A percentile compares a stretch with the other conserved stretches of the same genome.
Evolutionary conservation across 2,329 filamentous ascomycete species (phyloP).

Genomic region (Akanthomyces uredinophilus): DNA sequence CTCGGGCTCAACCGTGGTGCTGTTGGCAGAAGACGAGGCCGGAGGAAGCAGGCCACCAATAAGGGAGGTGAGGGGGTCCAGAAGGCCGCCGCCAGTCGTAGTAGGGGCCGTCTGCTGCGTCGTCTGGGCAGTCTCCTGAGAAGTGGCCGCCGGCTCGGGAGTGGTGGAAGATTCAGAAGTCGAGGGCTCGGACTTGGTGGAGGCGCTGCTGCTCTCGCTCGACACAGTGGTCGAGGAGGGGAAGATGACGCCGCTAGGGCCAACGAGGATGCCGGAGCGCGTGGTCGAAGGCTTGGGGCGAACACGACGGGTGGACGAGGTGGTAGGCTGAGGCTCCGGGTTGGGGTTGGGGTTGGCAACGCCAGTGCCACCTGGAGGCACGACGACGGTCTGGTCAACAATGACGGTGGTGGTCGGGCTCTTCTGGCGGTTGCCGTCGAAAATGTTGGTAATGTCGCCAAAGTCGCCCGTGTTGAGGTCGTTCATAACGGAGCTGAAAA

Average conservation of each 20-base stretch:
- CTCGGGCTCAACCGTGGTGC: not conserved
- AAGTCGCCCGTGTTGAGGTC: not conserved
- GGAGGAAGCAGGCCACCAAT: constrained; percentile 19
- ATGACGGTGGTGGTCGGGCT: constrained; percentile 23
- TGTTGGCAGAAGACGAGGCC: constrained; percentile 14
- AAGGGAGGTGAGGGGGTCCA: constrained; percentile 22
- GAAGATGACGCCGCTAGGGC: constrained; percentile 24
- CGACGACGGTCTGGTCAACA: constrained; percentile 9
- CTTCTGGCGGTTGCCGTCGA: constrained; percentile 17
- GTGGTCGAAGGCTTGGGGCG: constrained; percentile 13
- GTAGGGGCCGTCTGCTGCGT: constrained; percentile 15
- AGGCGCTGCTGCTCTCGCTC: not conserved
- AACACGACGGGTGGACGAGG: constrained; percentile 16
- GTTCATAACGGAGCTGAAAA: not conserved
- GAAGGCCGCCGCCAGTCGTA: constrained; percentile 15
- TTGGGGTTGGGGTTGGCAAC: constrained; percentile 16
- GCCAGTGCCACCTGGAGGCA: constrained; percentile 13
- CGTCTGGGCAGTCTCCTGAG: not conserved
- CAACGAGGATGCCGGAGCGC: constrained; percentile 22
- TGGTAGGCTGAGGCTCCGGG: constrained; percentile 16
- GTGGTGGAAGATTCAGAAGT: not conserved
- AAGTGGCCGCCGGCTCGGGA: not conserved
- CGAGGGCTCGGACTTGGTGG: not conserved
- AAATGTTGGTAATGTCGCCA: constrained; percentile 5
- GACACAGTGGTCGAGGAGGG: not conserved